A percentile compares a stretch with the other conserved stretches of the same genome.
Conservation (phyloP, 441 rosid species). For the Jatropha podagrica region DNA sequence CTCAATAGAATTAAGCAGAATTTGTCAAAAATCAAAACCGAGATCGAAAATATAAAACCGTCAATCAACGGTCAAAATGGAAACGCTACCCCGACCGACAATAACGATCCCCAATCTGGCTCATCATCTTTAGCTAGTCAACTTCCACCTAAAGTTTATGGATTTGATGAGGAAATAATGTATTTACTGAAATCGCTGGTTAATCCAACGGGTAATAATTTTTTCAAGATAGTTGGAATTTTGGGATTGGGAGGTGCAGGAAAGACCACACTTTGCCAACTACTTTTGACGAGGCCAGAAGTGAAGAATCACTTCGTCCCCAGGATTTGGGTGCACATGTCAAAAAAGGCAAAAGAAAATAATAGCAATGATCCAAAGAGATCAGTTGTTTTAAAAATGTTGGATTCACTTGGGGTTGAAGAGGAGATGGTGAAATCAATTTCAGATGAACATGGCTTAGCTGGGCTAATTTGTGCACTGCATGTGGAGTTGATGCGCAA, state of each 20-base stretch:
- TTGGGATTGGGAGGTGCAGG: neutral
- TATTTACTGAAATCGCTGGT: neutral
- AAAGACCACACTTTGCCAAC: slow-evolving; percentile 7
- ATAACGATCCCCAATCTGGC: neutral
- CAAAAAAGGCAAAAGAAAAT: neutral
- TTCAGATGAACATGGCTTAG: neutral
- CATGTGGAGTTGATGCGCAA: slow-evolving; percentile 39
- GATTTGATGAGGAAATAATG: neutral
- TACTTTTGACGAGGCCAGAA: neutral
- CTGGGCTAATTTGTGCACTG: slow-evolving; percentile 32
- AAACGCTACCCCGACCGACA: neutral
- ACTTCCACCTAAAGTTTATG: neutral
- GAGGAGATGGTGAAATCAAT: neutral
- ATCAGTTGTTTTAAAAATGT: slow-evolving; percentile 16
- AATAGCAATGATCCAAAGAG: neutral
- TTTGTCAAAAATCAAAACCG: neutral
- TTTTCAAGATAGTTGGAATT: slow-evolving; percentile 8
- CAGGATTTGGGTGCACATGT: slow-evolving; percentile 14
- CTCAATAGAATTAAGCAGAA: neutral
- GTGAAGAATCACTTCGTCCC: slow-evolving; percentile 13
- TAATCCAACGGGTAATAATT: neutral
- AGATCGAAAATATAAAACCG: neutral
- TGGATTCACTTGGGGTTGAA: slow-evolving; percentile 36
- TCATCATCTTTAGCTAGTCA: neutral
- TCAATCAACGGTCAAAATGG: neutral